A percentile compares a stretch with the other conserved stretches of the same genome.
phyloP scores from a whole-genome alignment of 148 eudicot genomes.

The Camellia granthamiana region DNA sequence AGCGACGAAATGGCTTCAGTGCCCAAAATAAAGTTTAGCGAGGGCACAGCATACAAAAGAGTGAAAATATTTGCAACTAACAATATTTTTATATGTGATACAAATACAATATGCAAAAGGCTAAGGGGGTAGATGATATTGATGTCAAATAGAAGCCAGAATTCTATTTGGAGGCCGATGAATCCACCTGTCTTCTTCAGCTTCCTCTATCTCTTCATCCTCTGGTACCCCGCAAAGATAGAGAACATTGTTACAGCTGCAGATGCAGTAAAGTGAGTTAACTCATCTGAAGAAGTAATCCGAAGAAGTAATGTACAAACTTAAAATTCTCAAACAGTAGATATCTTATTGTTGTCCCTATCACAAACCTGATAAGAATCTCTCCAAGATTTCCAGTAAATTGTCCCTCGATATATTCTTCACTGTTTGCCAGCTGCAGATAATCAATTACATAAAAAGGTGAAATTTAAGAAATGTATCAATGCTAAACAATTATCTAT shows the following conservation, averaged over 20 bases:
- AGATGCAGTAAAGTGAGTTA: conserved; percentile 3
- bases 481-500: background rate
- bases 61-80: no score
- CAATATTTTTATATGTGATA: background rate
- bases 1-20: no score
- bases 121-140: background rate
- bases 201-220: conserved; percentile 83
- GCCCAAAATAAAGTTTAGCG: no score
- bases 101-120: background rate
- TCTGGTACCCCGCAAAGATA: conserved; percentile 85
- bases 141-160: background rate
- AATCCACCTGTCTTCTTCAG: conserved; percentile 35
- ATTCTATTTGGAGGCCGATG: background rate
- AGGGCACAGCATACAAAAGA: no score
- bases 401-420: conserved; percentile 83
- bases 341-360: no score
- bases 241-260: conserved; percentile 84
- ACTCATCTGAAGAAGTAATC: background rate
- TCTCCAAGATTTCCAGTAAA: conserved; percentile 93
- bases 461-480: background rate
- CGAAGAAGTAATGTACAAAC: background rate
- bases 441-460: background rate
- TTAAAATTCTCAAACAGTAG: background rate
- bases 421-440: conserved; percentile 78
- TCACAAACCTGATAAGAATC: conserved; percentile 77